These are phyloP conservation scores for Xylaria hypoxylon DNA, from an alignment of 2,329 filamentous ascomycete species.

Conservation along the genomic window DNA sequence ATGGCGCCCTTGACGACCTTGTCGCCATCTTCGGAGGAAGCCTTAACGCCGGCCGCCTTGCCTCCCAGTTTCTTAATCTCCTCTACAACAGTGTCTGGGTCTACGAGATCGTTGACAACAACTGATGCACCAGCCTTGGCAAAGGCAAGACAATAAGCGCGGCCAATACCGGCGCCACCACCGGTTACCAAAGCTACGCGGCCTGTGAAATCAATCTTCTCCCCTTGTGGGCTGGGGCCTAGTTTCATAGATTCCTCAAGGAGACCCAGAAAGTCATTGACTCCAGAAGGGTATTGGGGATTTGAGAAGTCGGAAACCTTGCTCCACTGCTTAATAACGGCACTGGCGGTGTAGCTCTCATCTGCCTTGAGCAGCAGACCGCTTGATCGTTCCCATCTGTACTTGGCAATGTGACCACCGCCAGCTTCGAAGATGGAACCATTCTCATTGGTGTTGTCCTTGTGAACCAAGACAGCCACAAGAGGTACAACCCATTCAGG, in stretches of 20 bases:
- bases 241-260: slow-evolving; percentile 87
- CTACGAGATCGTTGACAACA: slow-evolving; percentile 94
- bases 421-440: slow-evolving; percentile 94
- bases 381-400: slow-evolving; percentile 93
- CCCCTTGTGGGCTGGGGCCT: slow-evolving; percentile 75
- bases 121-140: slow-evolving; percentile 84
- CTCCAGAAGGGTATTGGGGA: slow-evolving; percentile 83
- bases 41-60: slow-evolving; percentile 92
- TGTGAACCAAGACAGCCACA: slow-evolving; percentile 88
- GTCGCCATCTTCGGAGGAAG: slow-evolving; percentile 92
- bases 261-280: slow-evolving; percentile 87
- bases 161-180: slow-evolving; percentile 89
- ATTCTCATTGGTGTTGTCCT: slow-evolving; percentile 83
- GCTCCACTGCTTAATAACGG: slow-evolving; percentile 89
- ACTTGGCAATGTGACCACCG: slow-evolving; percentile 90
- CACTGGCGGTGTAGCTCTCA: slow-evolving; percentile 85
- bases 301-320: slow-evolving; percentile 87
- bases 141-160: slow-evolving; percentile 90
- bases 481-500: slow-evolving; percentile 96
- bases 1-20: slow-evolving; percentile 92
- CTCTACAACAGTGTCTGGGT: slow-evolving; percentile 89
- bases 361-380: slow-evolving; percentile 92
- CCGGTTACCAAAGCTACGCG: slow-evolving; percentile 90
- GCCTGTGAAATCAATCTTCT: slow-evolving; percentile 83
- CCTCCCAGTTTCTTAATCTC: slow-evolving; percentile 93